These are phyloP conservation scores for Gyromitra esculenta DNA, from an alignment of 2,329 filamentous ascomycete species.

Conservation along the genomic window DNA sequence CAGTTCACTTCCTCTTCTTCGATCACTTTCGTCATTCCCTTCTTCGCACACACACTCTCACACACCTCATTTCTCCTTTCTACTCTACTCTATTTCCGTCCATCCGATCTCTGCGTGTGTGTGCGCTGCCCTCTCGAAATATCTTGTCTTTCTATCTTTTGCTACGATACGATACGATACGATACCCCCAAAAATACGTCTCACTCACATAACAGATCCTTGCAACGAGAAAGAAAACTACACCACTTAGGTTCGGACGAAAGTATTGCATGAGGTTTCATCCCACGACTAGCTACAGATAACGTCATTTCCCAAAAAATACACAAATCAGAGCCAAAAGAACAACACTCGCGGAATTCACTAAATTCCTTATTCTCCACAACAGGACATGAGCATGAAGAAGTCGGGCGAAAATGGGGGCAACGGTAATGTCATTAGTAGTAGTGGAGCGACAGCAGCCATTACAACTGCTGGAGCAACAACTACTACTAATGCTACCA, in stretches of 20 bases:
- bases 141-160: conserved; percentile 28
- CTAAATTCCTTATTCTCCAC: conserved; percentile 42
- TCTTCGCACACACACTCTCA: not conserved
- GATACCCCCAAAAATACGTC: conserved; percentile 1
- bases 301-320: conserved; percentile 14
- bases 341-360: conserved; percentile 33
- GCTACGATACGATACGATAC: conserved; percentile 22
- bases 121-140: conserved; percentile 28
- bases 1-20: conserved; percentile 33
- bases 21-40: conserved; percentile 15
- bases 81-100: not conserved
- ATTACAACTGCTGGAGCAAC: conserved; percentile 49
- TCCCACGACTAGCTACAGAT: conserved; percentile 34
- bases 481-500: conserved; percentile 50
- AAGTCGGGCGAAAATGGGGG: conserved; percentile 48
- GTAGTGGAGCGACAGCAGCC: conserved; percentile 49
- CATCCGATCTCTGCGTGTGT: conserved; percentile 30
- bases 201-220: conserved; percentile 6
- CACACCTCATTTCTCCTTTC: not conserved
- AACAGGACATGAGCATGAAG: conserved; percentile 41
- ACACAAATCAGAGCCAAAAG: conserved; percentile 32
- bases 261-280: conserved; percentile 37
- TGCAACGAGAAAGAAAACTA: conserved; percentile 7
- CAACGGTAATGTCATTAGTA: conserved; percentile 50
- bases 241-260: not conserved